Base-by-base conservation (phyloP, 2,329 filamentous ascomycete species). In the Ophiocordyceps polyrhachis-furcata region DNA sequence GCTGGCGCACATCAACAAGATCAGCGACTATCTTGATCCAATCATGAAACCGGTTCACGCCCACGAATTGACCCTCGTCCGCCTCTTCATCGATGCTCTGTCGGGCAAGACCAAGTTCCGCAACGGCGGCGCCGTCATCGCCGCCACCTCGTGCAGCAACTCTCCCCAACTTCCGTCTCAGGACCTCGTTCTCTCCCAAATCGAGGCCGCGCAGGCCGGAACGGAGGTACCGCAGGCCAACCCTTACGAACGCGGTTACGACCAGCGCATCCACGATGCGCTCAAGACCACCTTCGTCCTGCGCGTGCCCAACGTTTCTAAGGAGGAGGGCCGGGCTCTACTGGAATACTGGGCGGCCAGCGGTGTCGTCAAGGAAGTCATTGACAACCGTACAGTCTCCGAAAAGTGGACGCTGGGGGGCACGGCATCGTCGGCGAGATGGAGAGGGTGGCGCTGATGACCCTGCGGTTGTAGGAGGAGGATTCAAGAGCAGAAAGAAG, bases 281-380 rank as follows among this genome's bases (percentile, higher is more conserved):
- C 62, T 81, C 44, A 61, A 67, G 49, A 66, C 66, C 41, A 65
- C 71, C 38, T 59, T 64, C 47, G 64, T 77, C 2, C 50, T 79
- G 44, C 70, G 73, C 19, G 57, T 94, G 19, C 69, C 73, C 40
- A 82, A 84, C 9, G 55, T 95, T 51, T 80, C 68, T 53, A 83
- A 80, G 62, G 64, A 71, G 2, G 89, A 96, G 64, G 79, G 84
- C 12, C 74, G 81, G 48, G 72, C 77, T 1, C 68, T 93, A 53
- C 81, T 96, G 77, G 87, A 95, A 66, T 96, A 95, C 65, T 96
- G 89, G 70, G 87, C 85, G 5, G 77, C 76, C 32, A 93, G 85
- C 60, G 91, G 89, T 13, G 69, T 94, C 58, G 59, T 93, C 56
- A 74, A 83, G 50, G 68, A 74, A 49, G 70, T 67, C 41, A 70